Base-by-base conservation (phyloP, 2,329 filamentous ascomycete species). In the Escovopsis sp. region DNA sequence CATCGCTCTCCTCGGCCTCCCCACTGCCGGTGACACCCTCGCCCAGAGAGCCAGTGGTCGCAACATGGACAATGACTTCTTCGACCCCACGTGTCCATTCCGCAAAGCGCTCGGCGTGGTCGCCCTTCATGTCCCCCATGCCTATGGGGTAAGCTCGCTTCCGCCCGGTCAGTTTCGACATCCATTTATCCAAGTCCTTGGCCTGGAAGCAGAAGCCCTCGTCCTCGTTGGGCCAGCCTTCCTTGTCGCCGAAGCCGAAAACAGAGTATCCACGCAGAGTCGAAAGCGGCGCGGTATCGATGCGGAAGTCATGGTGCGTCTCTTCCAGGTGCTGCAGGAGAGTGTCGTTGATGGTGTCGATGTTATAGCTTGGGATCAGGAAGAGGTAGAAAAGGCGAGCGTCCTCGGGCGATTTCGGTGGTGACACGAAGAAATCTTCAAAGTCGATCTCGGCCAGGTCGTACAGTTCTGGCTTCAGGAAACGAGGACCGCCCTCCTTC, bases 141-240 rank as follows among this genome's bases (percentile, higher is more conserved):
- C 91, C 91, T 6, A 96, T 67, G 0, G 89, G 89, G 53, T 82
- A 96, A 1, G 86, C 88, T 56, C 88, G 73, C 64, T 89, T 94
- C 47, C 82, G 75, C 2, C 76, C 81, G 0, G 88, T 94, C 54
- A 98, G 64, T 57, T 87, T 93, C n/a, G 89, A 87, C 83, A 98
- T 85, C 89, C 91, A 96, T 58, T 79, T 87, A 58, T 98, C 89
- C 3, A 93, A 70, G 51, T 94, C 81, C 55, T 81, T 84, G 2
- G 89, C 89, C 58, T 96, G 89, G 48, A 85, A 87, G 58, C 89
- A 95, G 63, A 88, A 98, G 0, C 89, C 89, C 52, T 91, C 84
- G 45, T 81, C 76, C 61, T 94, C 87, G 0, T 82, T 85, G 1
- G 87, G 85, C 89, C 91, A 98, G 45, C 84, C 86, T 57, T 94